Base-by-base conservation (phyloP, 2,329 filamentous ascomycete species). In the Sarocladium kiliense region DNA sequence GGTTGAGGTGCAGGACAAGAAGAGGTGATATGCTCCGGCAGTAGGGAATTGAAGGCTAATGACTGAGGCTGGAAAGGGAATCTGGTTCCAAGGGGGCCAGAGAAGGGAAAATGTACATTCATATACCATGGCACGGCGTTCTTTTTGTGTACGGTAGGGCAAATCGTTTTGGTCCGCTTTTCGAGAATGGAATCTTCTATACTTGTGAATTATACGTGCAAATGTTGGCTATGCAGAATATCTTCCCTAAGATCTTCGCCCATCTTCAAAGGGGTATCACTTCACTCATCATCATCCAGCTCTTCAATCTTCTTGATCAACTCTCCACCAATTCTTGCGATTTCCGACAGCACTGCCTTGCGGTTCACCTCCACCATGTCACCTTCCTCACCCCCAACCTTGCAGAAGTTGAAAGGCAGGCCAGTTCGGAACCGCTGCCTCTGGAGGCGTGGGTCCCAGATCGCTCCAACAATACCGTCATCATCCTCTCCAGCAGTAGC, bases 341-440 rank as follows among this genome's bases (percentile, higher is more conserved):
- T 89, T 71, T 94, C 90, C 30, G 83, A 75, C 53, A 92, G 64
- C 4, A 94, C 82, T 0, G 80, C 86, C 41, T 77, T 74, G 61
- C 80, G 82, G 62, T 94, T 91, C 5, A 91, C 71, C 59, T 80
- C 77, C 23, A 88, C 82, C 21, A 78, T 72, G 53, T 72, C 73
- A 3, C 74, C 73, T 9, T 67, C 73, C 11, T 65, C 66, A 2
- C 50, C 66, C 26, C 55, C 36, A 12, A 65, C 64, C 12, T 30
- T 59, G 25, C 56, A 54, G 54, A 58, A 87, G 81, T 69, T 82
- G 68, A 86, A 90, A 1, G 84, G 79, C 65, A 92, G 67, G 57
- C 87, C 88, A 16, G 88, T 79, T 60, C 87, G 87, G 75, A 91
- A 92, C 12, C 74, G 72, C 59, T 89, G 79, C 54, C 64, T 67